Base-by-base conservation (phyloP, 805 yeast genomes). In the Schwanniomyces occidentalis region DNA sequence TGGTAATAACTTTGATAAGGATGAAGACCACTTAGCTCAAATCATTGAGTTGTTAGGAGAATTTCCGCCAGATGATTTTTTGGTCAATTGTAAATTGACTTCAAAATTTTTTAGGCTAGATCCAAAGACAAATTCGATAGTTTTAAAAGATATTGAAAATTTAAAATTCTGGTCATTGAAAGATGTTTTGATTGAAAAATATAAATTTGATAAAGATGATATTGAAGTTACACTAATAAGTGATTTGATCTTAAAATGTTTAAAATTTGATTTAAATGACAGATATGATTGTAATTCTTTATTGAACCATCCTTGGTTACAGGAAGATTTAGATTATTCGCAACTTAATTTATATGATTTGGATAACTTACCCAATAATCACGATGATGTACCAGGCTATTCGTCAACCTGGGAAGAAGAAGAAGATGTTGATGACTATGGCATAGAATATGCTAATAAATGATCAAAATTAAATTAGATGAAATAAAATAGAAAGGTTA, bases 21-120 rank as follows among this genome's bases (percentile, higher is more conserved):
- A 78, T 51, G 84, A 78, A 47, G 84, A 78, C 48, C 84, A 78
- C 54, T 50, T 78, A 25, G 82, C 82, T 1, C 84, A 76, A 51
- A 76, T 78, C 27, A 66, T 80, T 24, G 85, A 80, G 50, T 50
- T 79, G 31, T 50, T 74, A 17, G 72, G 74, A 2, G 54, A 50
- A 24, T 69, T 73, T 24, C 71, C 72, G 4, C 39, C 51, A 3
- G 55, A 56, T 28, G 69, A 65, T 12, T 73, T 63, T 46, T 51
- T 75, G 17, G 49, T 53, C 26, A 57, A 60, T 37, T 69, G 75
- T 45, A 56, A 57, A 38, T 54, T 61, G 35, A 51, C 71, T 9
- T 47, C 65, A 14, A 65, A 69, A 37, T 71, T 52, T 45, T 71
- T 74, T 42, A 68, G 69, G 43, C 51, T 44, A 31, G 58, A 43